These are phyloP conservation scores for Mortierella antarctica DNA, from an alignment of 192 early-diverging fungal species.

Conservation along the genomic window DNA sequence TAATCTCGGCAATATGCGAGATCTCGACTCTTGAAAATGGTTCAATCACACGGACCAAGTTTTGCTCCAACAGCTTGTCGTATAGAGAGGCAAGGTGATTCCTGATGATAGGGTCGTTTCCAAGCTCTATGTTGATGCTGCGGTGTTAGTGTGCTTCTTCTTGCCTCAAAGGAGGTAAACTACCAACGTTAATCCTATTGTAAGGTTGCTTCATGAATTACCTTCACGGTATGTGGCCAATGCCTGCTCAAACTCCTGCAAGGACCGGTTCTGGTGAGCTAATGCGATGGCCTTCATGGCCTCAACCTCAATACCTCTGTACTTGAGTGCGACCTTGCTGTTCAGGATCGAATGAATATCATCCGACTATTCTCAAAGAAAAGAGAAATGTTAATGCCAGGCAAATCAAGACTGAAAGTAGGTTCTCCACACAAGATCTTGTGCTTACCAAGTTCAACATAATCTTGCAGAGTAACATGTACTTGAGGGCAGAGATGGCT, in stretches of 20 bases:
- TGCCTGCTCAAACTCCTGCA: constrained; percentile 95
- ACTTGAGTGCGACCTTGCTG: constrained; percentile 91
- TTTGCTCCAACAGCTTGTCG: constrained; percentile 97
- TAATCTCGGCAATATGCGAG: constrained; percentile 91
- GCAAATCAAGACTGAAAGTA: background rate
- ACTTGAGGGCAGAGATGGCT: constrained; percentile 93
- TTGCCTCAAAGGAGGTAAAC: too few relatives aligned
- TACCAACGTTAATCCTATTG: background rate
- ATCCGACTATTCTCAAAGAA: constrained; percentile 72
- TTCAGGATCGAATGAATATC: constrained; percentile 93
- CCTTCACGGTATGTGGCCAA: constrained; percentile 87
- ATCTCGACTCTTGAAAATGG: constrained; percentile 98
- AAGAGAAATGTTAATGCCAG: background rate
- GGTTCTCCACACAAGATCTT: background rate
- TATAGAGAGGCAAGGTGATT: constrained; percentile 93
- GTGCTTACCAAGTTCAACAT: constrained; percentile 91
- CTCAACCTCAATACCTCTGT: constrained; percentile 88
- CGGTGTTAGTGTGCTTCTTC: background rate
- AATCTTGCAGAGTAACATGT: constrained; percentile 99
- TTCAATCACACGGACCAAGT: constrained; percentile 96
- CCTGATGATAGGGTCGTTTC: constrained; percentile 94
- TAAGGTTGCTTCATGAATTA: constrained; percentile 21
- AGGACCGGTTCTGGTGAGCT: constrained; percentile 97
- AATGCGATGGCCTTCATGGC: constrained; percentile 95
- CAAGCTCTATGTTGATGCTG: constrained; percentile 69